Evolutionary conservation across 73 alveolate species (phyloP).

Genomic region (Diophrys appendiculata): DNA sequence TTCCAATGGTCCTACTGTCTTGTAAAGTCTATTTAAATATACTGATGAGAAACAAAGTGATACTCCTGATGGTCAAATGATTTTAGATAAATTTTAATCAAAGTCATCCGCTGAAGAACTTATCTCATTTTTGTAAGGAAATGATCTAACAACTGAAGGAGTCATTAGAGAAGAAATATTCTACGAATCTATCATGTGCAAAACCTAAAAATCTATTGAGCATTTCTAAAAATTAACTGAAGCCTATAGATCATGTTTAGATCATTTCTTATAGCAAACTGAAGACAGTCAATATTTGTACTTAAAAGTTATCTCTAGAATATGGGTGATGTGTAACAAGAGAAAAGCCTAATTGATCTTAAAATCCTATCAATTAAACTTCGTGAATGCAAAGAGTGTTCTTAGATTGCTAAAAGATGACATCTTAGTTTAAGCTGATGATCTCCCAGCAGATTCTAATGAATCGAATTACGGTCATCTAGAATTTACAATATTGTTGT

Average conservation of each 20-base stretch:
- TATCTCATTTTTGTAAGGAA: not conserved
- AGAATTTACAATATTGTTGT: too few species aligned
- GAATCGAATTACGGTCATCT: too few species aligned
- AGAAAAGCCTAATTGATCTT: not conserved
- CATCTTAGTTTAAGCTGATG: too few species aligned
- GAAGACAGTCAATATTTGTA: not conserved
- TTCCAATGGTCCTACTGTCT: not conserved
- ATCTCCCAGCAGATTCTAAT: too few species aligned
- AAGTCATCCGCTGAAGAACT: not conserved
- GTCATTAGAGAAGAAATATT: not conserved
- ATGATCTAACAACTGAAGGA: not conserved
- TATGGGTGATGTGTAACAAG: not conserved
- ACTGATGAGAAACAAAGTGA: not conserved
- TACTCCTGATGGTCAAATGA: not conserved
- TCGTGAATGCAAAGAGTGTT: too few species aligned
- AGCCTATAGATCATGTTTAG: not conserved
- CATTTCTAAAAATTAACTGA: not conserved
- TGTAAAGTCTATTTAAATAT: not conserved
- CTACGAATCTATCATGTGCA: not conserved
- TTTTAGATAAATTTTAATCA: not conserved
- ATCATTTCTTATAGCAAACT: not conserved
- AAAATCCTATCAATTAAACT: too few species aligned
- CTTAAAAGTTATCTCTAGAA: not conserved
- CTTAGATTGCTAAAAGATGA: too few species aligned
- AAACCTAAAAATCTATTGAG: not conserved